Percentiles rank a stretch among this genome's conserved stretches.
Evolutionary conservation across 169 alveolate genomes (phyloP).

Genomic region (Eimeria sp.): DNA sequence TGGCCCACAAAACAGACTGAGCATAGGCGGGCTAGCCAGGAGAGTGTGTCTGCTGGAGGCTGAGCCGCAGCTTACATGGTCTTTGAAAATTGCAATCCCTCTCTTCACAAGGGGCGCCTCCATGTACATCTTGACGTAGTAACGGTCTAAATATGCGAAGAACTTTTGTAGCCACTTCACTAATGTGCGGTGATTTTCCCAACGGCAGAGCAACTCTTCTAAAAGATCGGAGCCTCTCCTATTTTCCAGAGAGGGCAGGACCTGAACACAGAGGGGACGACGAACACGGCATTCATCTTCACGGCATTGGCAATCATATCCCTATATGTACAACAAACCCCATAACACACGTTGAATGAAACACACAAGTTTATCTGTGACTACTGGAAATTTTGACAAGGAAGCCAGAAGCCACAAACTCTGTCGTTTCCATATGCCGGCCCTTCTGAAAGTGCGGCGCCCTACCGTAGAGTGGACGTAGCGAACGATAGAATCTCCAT

Average conservation of each 20-base stretch:
- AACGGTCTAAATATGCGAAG: conserved; percentile 89
- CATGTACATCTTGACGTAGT: conserved; percentile 84
- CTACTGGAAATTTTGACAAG: neutral
- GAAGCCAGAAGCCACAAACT: neutral
- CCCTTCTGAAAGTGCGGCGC: neutral
- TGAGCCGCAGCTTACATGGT: conserved; percentile 67
- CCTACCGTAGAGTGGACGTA: conserved; percentile 84
- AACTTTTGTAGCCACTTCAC: conserved; percentile 90
- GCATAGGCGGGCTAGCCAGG: neutral
- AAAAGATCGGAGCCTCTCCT: conserved; percentile 78
- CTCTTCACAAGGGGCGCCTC: conserved; percentile 85
- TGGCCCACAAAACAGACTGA: neutral
- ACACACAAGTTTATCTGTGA: neutral
- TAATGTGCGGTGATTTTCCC: conserved; percentile 89
- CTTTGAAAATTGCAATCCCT: conserved; percentile 86
- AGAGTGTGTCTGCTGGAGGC: neutral
- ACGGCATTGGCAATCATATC: neutral
- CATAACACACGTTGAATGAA: neutral
- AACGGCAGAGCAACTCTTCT: conserved; percentile 85
- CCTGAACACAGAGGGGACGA: conserved; percentile 19
- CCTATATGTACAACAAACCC: neutral
- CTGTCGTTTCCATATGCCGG: neutral
- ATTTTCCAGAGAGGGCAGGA: conserved; percentile 78
- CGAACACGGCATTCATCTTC: neutral
- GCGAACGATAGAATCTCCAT: conserved; percentile 85